Percentiles rank a stretch among this genome's conserved stretches.
These are phyloP conservation scores for Aspergillus homomorphus DNA, from an alignment of 495 filamentous ascomycete species.

Conservation along the genomic window DNA sequence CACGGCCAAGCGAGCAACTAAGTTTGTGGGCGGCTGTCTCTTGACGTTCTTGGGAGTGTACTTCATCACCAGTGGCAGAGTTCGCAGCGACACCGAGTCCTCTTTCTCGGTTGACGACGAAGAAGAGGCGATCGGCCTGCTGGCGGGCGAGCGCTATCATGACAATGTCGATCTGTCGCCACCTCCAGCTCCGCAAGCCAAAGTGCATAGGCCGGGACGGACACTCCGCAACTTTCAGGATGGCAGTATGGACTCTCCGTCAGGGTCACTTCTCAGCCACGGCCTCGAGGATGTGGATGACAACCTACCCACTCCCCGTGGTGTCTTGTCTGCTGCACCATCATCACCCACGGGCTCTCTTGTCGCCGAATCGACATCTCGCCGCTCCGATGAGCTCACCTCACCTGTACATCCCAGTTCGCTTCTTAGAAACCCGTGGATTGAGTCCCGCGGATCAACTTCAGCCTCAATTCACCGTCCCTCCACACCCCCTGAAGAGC, in stretches of 20 bases:
- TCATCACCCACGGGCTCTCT: conserved; percentile 38
- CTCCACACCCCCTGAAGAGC: conserved; percentile 27
- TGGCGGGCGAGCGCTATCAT: conserved; percentile 42
- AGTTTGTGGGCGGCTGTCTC: conserved; percentile 85
- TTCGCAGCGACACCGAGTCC: conserved; percentile 43
- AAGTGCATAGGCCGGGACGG: conserved; percentile 19
- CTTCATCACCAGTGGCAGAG: conserved; percentile 72
- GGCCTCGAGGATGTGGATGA: conserved; percentile 37
- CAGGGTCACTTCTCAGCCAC: conserved; percentile 35
- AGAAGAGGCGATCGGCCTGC: conserved; percentile 47
- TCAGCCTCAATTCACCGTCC: conserved; percentile 31
- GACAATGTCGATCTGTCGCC: conserved; percentile 39
- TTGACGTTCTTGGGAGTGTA: conserved; percentile 94
- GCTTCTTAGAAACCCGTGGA: conserved; percentile 44
- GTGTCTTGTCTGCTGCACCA: conserved; percentile 31
- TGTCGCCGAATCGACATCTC: conserved; percentile 29
- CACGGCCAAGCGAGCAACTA: conserved; percentile 60
- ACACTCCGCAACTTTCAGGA: conserved; percentile 18
- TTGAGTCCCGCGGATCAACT: conserved; percentile 22
- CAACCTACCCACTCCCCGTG: conserved; percentile 32
- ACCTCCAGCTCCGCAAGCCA: conserved; percentile 21
- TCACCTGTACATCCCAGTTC: conserved; percentile 35
- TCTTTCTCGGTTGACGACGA: conserved; percentile 46
- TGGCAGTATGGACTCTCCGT: conserved; percentile 26
- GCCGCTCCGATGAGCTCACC: conserved; percentile 29